A percentile compares a stretch with the other conserved stretches of the same genome.
These are phyloP conservation scores for Pleurotus sapidus DNA, from an alignment of 768 basidiomycete species.

Conservation along the genomic window DNA sequence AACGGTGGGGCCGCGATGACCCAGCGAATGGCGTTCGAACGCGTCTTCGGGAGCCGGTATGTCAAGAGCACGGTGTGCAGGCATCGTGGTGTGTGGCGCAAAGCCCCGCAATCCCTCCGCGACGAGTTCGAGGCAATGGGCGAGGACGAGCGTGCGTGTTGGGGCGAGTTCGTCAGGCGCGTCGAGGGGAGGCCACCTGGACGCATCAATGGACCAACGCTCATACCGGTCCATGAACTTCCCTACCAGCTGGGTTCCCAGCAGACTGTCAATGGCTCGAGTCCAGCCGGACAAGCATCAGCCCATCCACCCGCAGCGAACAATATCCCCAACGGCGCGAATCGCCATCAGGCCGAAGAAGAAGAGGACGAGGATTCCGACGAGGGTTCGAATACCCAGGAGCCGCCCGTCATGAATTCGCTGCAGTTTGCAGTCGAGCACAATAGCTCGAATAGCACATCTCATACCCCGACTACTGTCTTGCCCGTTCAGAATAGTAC, in stretches of 20 bases:
- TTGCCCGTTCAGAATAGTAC: background rate
- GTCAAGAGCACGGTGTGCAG: slow-evolving; percentile 75
- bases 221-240: slow-evolving; percentile 9
- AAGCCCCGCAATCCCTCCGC: slow-evolving; percentile 45
- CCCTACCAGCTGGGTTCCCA: slow-evolving; percentile 3
- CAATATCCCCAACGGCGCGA: background rate
- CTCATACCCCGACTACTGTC: background rate
- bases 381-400: background rate
- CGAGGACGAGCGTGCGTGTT: slow-evolving; percentile 54
- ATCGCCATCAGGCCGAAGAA: background rate
- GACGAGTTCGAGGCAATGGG: slow-evolving; percentile 55
- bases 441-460: background rate
- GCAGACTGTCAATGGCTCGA: background rate
- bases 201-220: slow-evolving; percentile 3
- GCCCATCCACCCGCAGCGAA: background rate
- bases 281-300: background rate
- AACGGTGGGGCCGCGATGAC: slow-evolving; percentile 33
- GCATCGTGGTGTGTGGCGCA: slow-evolving; percentile 66
- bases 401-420: background rate
- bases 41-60: slow-evolving; percentile 67
- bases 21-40: slow-evolving; percentile 66
- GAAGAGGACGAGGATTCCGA: slow-evolving; percentile 1
- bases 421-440: background rate
- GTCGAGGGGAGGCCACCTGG: slow-evolving; percentile 48
- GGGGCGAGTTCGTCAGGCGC: slow-evolving; percentile 66